Percentiles rank a stretch among this genome's conserved stretches.
Conservation (phyloP, 768 basidiomycete genomes). For the Kwoniella pini region DNA sequence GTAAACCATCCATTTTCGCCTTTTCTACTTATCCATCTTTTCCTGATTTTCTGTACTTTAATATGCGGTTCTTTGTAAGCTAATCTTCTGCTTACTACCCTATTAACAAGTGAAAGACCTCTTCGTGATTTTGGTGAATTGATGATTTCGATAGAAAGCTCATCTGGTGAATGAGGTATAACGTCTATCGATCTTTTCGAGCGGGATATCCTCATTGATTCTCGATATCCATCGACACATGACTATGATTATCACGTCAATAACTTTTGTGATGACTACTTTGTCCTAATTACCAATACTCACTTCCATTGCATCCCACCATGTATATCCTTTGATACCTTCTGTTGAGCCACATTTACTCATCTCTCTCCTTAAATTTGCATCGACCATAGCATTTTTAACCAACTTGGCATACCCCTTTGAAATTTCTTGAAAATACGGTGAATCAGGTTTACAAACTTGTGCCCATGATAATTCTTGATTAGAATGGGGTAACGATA, state of each 20-base stretch:
- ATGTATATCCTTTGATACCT: slow-evolving; percentile 52
- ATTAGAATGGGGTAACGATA: slow-evolving; percentile 33
- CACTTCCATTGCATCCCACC: slow-evolving; percentile 56
- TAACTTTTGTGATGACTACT: too few species aligned
- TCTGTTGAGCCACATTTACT: slow-evolving; percentile 37
- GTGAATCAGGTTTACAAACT: slow-evolving; percentile 28
- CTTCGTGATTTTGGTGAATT: background rate
- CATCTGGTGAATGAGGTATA: slow-evolving; percentile 12
- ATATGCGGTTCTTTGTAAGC: background rate
- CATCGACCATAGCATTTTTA: slow-evolving; percentile 25
- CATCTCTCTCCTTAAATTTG: slow-evolving; percentile 36
- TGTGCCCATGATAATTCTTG: slow-evolving; percentile 21
- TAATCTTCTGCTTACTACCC: slow-evolving; percentile 21
- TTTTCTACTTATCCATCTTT: slow-evolving; percentile 25
- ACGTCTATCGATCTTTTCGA: slow-evolving; percentile 17
- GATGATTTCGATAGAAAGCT: background rate
- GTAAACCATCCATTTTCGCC: background rate
- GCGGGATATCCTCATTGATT: slow-evolving; percentile 41
- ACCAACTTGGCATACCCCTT: slow-evolving; percentile 45
- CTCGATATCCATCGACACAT: slow-evolving; percentile 54
- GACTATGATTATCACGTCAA: too few species aligned
- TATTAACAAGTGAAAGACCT: slow-evolving; percentile 17
- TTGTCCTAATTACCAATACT: too few species aligned
- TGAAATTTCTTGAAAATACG: slow-evolving; percentile 28
- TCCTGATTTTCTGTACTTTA: background rate